These are phyloP conservation scores for Chalara sp. DNA, from an alignment of 2,329 filamentous ascomycete species.

Conservation along the genomic window DNA sequence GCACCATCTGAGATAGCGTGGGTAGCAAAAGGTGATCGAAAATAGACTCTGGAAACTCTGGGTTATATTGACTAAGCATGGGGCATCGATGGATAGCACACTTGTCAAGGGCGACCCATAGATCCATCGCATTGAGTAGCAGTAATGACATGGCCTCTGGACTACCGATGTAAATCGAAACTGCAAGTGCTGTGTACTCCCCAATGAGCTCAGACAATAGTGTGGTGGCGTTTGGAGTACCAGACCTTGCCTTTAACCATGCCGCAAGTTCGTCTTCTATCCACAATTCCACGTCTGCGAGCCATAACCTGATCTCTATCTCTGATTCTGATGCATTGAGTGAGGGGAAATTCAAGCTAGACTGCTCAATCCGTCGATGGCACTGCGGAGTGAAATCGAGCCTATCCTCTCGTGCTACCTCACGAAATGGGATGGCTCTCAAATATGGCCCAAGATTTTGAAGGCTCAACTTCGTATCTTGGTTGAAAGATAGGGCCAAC, in stretches of 20 bases:
- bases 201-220: conserved; percentile 25
- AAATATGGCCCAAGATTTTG: neutral
- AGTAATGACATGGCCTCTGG: conserved; percentile 46
- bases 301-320: conserved; percentile 5
- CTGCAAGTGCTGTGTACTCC: conserved; percentile 28
- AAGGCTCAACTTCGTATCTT: conserved; percentile 3
- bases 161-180: conserved; percentile 28
- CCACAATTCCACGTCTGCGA: conserved; percentile 43
- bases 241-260: conserved; percentile 32
- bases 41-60: too few relatives aligned
- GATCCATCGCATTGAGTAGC: conserved; percentile 46
- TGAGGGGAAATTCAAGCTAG: neutral
- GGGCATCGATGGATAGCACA: too few relatives aligned
- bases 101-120: conserved; percentile 53
- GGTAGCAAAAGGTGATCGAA: too few relatives aligned
- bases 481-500: conserved; percentile 1
- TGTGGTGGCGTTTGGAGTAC: conserved; percentile 19
- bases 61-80: too few relatives aligned
- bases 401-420: neutral
- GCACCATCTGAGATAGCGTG: too few relatives aligned
- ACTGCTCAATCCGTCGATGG: neutral
- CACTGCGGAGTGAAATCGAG: neutral
- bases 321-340: neutral
- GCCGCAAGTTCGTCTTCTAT: conserved; percentile 30
- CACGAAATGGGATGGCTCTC: neutral